Evolutionary conservation across 768 basidiomycete species (phyloP), one percentile per base, ranked within the genome.

Genomic region (Phanerodontia chrysosporium): DNA sequence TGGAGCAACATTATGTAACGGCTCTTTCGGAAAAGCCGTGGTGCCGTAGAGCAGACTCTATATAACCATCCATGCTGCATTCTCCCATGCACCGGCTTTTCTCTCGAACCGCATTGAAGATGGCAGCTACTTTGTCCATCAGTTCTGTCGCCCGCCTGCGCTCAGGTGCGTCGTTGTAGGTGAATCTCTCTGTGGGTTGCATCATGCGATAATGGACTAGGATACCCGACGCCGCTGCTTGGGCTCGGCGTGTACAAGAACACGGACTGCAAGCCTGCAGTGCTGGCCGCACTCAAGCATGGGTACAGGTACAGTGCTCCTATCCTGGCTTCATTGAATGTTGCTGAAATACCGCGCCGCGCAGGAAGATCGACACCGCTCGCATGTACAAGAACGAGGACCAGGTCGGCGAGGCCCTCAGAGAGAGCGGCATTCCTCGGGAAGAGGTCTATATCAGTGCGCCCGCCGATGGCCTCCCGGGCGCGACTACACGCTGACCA

Each of bases 141-240:
- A 96, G 72, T 84, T 98, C 29, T 96, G 96, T 61, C 95, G 96
- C 58, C 89, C 87, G 53, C 96, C 94, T 16, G 76, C 98, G 28
- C 81, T 97, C 61, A 95, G 95, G 45, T 98, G 96, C 70, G 96
- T 98, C 58, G 96, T 98, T 60, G 98, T 96, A 66, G 96, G 96
- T 32, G 91, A 96, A 62, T 95, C 97, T 2, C n/a, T n/a, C n/a
- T n/a, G n/a, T n/a, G n/a, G n/a, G n/a, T n/a, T n/a, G n/a, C n/a
- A n/a, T n/a, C n/a, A n/a, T n/a, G n/a, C n/a, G n/a, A n/a, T 92
- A 0, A 94, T 95, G 72, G 94, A 95, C 73, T 95, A 69, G 66
- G 87, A 13, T 70, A 81, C 68, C 55, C 70, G 14, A 88, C 90
- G 76, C 89, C 90, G 22, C 69, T 75, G 3, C 76, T 91, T 2